phyloP scores from a whole-genome alignment of 768 basidiomycete species.

The Leccinum arenicola region DNA sequence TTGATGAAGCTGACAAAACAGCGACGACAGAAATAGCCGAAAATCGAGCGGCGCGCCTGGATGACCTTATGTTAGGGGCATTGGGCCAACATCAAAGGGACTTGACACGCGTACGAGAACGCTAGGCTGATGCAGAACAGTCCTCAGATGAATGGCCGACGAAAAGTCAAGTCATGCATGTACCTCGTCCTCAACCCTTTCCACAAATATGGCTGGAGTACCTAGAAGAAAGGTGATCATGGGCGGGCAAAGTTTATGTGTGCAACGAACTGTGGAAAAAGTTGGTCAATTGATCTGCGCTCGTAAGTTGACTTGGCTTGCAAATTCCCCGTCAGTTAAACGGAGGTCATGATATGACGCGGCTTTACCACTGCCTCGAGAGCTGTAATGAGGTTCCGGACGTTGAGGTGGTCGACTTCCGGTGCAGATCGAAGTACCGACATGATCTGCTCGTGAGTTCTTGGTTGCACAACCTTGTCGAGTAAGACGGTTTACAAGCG shows the following conservation, averaged over 20 bases:
- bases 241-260: background rate
- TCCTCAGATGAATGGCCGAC: constrained; percentile 7
- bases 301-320: constrained; percentile 49
- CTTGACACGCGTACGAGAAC: constrained; percentile 22
- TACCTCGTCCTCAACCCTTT: constrained; percentile 57
- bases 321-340: constrained; percentile 16
- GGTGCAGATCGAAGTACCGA: constrained; percentile 45
- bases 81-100: constrained; percentile 9
- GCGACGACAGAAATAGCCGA: constrained; percentile 79
- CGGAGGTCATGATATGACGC: constrained; percentile 10
- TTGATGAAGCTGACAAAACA: constrained; percentile 75
- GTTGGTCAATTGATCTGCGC: constrained; percentile 58
- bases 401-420: constrained; percentile 39
- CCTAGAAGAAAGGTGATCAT: constrained; percentile 35
- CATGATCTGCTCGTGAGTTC: constrained; percentile 50
- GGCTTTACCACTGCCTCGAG: constrained; percentile 39
- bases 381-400: constrained; percentile 44
- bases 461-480: constrained; percentile 61
- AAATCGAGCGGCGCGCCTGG: constrained; percentile 71
- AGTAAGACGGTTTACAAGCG: constrained; percentile 1
- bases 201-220: constrained; percentile 55
- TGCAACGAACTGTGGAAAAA: constrained; percentile 46
- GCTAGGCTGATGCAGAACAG: constrained; percentile 18
- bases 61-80: background rate
- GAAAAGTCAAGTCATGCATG: constrained; percentile 6